Percentiles rank a stretch among this genome's conserved stretches.
Evolutionary conservation across 2,329 filamentous ascomycete genomes (phyloP).

Genomic region (Penicillium decumbens): DNA sequence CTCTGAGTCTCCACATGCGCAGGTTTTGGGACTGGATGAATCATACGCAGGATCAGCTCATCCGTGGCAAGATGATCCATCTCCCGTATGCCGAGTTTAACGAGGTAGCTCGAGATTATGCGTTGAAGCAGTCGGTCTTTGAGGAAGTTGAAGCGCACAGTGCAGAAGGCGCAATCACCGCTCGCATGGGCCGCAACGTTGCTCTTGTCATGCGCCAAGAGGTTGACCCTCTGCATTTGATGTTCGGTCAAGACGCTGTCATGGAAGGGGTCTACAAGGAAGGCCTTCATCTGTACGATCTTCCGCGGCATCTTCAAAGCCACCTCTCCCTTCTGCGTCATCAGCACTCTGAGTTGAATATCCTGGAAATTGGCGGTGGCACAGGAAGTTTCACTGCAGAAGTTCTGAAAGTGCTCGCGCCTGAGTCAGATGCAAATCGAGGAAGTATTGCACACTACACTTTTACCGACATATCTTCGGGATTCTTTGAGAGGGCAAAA

Average conservation of each 20-base stretch:
- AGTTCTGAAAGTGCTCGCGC: conserved; percentile 17
- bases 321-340: conserved; percentile 21
- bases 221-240: conserved; percentile 31
- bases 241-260: conserved; percentile 32
- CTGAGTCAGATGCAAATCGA: conserved; percentile 1
- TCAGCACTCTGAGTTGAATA: conserved; percentile 14
- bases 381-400: conserved; percentile 28
- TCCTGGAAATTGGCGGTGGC: conserved; percentile 30
- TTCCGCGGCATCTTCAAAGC: conserved; percentile 16
- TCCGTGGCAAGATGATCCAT: conserved; percentile 22
- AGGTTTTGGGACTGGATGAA: conserved; percentile 31
- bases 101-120: conserved; percentile 12
- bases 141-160: conserved; percentile 20
- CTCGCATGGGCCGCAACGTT: conserved; percentile 32
- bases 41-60: conserved; percentile 16
- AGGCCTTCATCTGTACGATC: conserved; percentile 21
- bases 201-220: conserved; percentile 25
- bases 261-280: conserved; percentile 30
- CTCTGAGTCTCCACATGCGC: conserved; percentile 24
- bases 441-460: conserved; percentile 21
- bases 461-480: conserved; percentile 32
- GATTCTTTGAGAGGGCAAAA: conserved; percentile 28
- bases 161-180: conserved; percentile 29
- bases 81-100: conserved; percentile 23
- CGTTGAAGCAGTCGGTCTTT: conserved; percentile 23